Conservation (phyloP, 1,284 basidiomycete genomes). For the Erythrobasidium hasegawianum region DNA sequence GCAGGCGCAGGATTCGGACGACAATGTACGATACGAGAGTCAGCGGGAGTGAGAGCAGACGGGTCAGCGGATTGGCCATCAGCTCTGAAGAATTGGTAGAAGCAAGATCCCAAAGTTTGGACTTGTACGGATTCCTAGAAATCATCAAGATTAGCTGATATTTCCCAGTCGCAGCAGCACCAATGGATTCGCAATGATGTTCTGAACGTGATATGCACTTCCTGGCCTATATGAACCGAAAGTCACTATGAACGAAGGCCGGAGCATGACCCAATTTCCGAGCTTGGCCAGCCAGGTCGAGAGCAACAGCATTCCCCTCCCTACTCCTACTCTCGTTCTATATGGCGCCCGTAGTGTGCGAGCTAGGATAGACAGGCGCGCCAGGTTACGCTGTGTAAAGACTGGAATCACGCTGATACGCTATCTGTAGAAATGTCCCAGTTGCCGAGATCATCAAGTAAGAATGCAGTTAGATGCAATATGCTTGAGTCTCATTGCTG, state of each 20-base stretch:
- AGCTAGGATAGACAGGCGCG: conserved; percentile 42
- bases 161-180: no score
- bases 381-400: not conserved
- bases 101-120: not conserved
- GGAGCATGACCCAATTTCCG: no score
- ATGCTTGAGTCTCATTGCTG: conserved; percentile 45
- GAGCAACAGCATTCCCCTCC: not conserved
- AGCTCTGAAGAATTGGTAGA: not conserved
- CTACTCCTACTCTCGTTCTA: conserved; percentile 30
- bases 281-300: not conserved
- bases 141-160: not conserved
- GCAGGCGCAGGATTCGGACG: conserved; percentile 9
- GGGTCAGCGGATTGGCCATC: conserved; percentile 10
- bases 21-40: conserved; percentile 16
- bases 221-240: no score
- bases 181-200: no score
- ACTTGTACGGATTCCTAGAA: not conserved
- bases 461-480: no score
- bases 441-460: conserved; percentile 44
- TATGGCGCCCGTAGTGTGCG: conserved; percentile 40
- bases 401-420: conserved; percentile 3
- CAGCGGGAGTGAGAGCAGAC: conserved; percentile 26
- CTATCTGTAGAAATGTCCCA: conserved; percentile 39
- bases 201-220: no score
- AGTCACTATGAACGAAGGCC: no score